phyloP scores from a whole-genome alignment of 2,329 filamentous ascomycete species.

The Arthrinium phaeospermum region DNA sequence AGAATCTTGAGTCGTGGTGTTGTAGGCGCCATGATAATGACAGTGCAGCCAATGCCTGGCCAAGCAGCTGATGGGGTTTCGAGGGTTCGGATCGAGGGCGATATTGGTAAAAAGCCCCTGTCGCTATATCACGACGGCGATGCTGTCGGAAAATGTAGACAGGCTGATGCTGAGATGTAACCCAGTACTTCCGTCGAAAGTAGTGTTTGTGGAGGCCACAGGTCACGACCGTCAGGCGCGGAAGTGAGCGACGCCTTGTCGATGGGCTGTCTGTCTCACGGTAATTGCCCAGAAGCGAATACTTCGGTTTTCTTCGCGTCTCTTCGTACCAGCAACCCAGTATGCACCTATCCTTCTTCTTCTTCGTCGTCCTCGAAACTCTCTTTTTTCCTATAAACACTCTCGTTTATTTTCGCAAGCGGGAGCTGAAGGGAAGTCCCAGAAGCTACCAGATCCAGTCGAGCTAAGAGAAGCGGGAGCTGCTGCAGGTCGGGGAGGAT shows the following conservation, averaged over 20 bases:
- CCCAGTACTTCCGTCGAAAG: conserved; percentile 12
- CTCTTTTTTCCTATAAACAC: conserved; percentile 1
- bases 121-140: conserved; percentile 20
- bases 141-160: conserved; percentile 1
- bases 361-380: not conserved
- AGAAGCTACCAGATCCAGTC: not conserved
- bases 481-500: conserved; percentile 17
- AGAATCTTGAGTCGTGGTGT: conserved; percentile 65
- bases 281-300: conserved; percentile 7
- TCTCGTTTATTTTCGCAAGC: not conserved
- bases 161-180: conserved; percentile 18
- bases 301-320: conserved; percentile 17
- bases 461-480: conserved; percentile 19
- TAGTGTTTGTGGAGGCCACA: conserved; percentile 19
- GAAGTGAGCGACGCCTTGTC: conserved; percentile 23
- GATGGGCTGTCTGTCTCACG: conserved; percentile 20
- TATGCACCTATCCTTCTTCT: conserved; percentile 19
- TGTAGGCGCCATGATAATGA: conserved; percentile 62
- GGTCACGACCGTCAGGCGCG: conserved; percentile 22
- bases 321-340: conserved; percentile 3
- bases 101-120: not conserved
- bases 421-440: conserved; percentile 17
- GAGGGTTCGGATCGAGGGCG: conserved; percentile 19
- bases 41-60: conserved; percentile 28
- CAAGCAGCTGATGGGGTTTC: conserved; percentile 30